Conservation (phyloP, 331 rosid species). For the Cydonia oblonga region DNA sequence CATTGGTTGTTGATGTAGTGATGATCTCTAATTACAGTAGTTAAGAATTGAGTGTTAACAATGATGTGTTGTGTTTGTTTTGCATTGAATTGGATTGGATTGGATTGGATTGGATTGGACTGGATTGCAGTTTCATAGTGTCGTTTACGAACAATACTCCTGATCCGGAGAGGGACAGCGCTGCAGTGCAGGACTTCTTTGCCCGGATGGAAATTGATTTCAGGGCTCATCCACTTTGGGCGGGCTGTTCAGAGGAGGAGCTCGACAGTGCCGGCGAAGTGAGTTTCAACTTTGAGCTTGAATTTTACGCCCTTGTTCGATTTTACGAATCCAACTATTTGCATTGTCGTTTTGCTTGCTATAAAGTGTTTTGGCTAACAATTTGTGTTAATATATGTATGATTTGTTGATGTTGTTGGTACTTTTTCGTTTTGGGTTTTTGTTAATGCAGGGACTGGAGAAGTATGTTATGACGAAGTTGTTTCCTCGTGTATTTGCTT, state of each 20-base stretch:
- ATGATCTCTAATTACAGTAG: neutral
- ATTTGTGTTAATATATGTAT: too few relatives aligned
- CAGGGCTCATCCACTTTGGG: constrained; percentile 93
- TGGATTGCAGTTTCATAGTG: constrained; percentile 67
- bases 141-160: constrained; percentile 79
- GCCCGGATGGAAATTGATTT: constrained; percentile 80
- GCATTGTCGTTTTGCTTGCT: neutral
- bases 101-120: neutral
- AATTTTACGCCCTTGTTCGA: neutral
- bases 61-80: neutral
- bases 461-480: constrained; percentile 99
- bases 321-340: neutral
- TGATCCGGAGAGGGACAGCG: constrained; percentile 82
- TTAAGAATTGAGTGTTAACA: neutral
- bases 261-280: constrained; percentile 97
- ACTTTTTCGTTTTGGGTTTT: constrained; percentile 11
- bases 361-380: neutral
- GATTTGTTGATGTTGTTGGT: too few relatives aligned
- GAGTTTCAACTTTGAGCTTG: constrained; percentile 19
- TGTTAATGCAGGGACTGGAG: constrained; percentile 79
- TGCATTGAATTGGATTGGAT: neutral
- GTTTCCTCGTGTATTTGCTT: constrained; percentile 87
- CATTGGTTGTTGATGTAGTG: neutral
- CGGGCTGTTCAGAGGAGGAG: constrained; percentile 90
- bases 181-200: constrained; percentile 64